Percentiles rank a stretch among this genome's conserved stretches.
These are phyloP conservation scores for Neoarthrinium moseri DNA, from an alignment of 2,329 filamentous ascomycete genomes.

Conservation along the genomic window DNA sequence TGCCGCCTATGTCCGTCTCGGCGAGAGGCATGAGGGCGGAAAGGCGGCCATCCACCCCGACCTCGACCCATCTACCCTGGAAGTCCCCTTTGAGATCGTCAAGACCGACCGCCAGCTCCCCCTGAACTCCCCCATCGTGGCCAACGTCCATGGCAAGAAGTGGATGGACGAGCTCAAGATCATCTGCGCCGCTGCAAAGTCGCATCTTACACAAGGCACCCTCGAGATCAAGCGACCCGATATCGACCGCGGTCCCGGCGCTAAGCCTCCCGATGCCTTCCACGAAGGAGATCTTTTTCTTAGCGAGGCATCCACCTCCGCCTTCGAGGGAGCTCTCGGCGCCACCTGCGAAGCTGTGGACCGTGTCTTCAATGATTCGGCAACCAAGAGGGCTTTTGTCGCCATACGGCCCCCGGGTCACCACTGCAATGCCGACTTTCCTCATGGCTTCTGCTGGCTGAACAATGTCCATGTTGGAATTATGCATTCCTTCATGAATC, in stretches of 20 bases:
- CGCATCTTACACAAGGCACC: constrained; percentile 75
- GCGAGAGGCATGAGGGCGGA: constrained; percentile 73
- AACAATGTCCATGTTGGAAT: constrained; percentile 99
- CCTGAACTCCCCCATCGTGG: constrained; percentile 74
- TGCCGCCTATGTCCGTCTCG: constrained; percentile 86
- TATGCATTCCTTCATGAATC: constrained; percentile 78
- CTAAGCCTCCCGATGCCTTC: constrained; percentile 51
- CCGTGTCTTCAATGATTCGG: constrained; percentile 64
- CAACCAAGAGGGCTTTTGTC: constrained; percentile 80
- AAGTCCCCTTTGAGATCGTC: constrained; percentile 77
- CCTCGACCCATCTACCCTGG: constrained; percentile 51
- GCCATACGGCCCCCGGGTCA: constrained; percentile 91
- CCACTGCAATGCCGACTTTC: constrained; percentile 85
- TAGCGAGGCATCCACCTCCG: constrained; percentile 79
- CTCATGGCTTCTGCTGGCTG: constrained; percentile 97
- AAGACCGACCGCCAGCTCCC: constrained; percentile 74
- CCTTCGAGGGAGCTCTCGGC: constrained; percentile 87
- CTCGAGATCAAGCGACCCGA: constrained; percentile 69
- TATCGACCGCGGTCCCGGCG: constrained; percentile 50
- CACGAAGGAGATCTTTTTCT: constrained; percentile 92
- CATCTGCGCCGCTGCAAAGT: constrained; percentile 81
- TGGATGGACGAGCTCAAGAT: constrained; percentile 92
- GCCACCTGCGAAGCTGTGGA: constrained; percentile 94
- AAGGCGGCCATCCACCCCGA: constrained; percentile 65
- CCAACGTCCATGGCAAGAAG: constrained; percentile 83